These are phyloP conservation scores for Candida tunisiensis DNA, from an alignment of 1,139 yeast species.

Conservation along the genomic window DNA sequence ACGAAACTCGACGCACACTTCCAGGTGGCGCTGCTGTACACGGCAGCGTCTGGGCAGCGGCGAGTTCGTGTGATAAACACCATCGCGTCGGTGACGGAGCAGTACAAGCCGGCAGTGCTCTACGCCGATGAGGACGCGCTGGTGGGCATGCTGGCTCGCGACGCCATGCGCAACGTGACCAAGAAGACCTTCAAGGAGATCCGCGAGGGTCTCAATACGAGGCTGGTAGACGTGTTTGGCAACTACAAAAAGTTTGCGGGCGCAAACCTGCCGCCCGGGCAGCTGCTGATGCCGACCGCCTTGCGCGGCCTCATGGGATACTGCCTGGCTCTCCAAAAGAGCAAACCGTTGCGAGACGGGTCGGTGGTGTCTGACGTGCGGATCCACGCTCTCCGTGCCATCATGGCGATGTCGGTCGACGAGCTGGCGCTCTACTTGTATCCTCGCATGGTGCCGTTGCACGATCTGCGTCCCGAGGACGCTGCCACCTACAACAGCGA, in stretches of 20 bases:
- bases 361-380: conserved; percentile 28
- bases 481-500: conserved; percentile 24
- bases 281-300: conserved; percentile 69
- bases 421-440: conserved; percentile 51
- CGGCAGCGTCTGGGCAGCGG: conserved; percentile 58
- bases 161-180: conserved; percentile 45
- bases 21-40: conserved; percentile 80
- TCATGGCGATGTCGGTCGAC: conserved; percentile 41
- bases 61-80: conserved; percentile 74
- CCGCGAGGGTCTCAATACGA: conserved; percentile 44
- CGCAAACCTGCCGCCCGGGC: conserved; percentile 36
- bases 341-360: conserved; percentile 38
- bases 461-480: conserved; percentile 36
- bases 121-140: conserved; percentile 79
- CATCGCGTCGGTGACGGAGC: conserved; percentile 66
- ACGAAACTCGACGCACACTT: conserved; percentile 69
- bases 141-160: conserved; percentile 55
- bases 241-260: conserved; percentile 43
- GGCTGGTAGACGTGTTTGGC: conserved; percentile 57
- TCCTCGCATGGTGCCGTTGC: conserved; percentile 68
- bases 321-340: conserved; percentile 52
- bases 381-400: conserved; percentile 36
- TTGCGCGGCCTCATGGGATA: conserved; percentile 57
- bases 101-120: conserved; percentile 56
- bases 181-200: conserved; percentile 37